A percentile compares a stretch with the other conserved stretches of the same genome.
phyloP scores from a whole-genome alignment of 2,329 filamentous ascomycete species.

The Ophiosphaerella korrae region DNA sequence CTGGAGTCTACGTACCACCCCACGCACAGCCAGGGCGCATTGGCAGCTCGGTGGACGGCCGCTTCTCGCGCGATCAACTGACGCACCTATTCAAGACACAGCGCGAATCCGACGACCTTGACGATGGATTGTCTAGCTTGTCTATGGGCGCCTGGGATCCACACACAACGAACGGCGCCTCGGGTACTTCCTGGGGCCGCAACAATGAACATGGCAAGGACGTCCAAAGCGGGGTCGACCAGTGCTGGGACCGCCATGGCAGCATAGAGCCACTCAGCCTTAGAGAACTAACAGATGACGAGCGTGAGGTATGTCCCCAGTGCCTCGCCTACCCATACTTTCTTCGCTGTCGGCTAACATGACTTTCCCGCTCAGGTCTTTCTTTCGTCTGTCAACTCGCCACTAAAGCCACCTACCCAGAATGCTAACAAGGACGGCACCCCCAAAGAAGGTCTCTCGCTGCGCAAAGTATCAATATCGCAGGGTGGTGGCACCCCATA shows the following conservation, averaged over 20 bases:
- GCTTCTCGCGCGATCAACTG: slow-evolving; percentile 80
- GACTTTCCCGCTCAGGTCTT: slow-evolving; percentile 66
- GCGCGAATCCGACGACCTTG: slow-evolving; percentile 58
- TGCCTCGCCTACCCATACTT: neutral
- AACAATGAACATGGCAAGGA: slow-evolving; percentile 72
- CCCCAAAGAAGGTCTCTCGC: slow-evolving; percentile 62
- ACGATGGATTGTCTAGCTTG: slow-evolving; percentile 67
- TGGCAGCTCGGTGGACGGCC: slow-evolving; percentile 60
- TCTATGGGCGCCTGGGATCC: slow-evolving; percentile 82
- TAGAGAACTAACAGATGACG: slow-evolving; percentile 71
- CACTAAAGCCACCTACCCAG: slow-evolving; percentile 81
- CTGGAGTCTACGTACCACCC: slow-evolving; percentile 64
- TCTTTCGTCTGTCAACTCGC: slow-evolving; percentile 86
- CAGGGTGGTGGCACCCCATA: slow-evolving; percentile 68
- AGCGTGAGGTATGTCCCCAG: slow-evolving; percentile 62
- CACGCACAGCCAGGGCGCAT: slow-evolving; percentile 64
- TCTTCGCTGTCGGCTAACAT: slow-evolving; percentile 16
- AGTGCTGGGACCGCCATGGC: slow-evolving; percentile 85
- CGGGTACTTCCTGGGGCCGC: slow-evolving; percentile 72
- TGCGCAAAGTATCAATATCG: slow-evolving; percentile 83
- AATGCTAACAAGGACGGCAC: slow-evolving; percentile 65
- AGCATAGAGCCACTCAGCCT: slow-evolving; percentile 73
- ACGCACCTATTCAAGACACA: slow-evolving; percentile 72
- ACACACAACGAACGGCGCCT: slow-evolving; percentile 67
- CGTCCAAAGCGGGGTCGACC: slow-evolving; percentile 78